Evolutionary conservation across 2,329 filamentous ascomycete genomes (phyloP).

Genomic region (Pseudodiploospora longispora): DNA sequence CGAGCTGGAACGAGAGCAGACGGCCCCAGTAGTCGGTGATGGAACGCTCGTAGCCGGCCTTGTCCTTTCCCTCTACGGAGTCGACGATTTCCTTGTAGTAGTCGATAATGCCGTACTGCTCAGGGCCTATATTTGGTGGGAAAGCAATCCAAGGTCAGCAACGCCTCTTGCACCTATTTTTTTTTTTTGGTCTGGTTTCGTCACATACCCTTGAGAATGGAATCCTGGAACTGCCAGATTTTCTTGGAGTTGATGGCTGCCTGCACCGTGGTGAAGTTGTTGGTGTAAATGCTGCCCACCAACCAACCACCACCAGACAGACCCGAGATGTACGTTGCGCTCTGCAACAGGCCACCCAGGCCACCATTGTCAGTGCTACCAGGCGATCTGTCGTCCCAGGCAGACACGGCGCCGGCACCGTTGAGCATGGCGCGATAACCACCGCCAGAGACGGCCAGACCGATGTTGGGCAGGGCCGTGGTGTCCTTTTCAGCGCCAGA

Average conservation of each 20-base stretch:
- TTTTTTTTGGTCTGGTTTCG: neutral
- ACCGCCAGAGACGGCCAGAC: conserved; percentile 71
- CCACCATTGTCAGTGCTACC: conserved; percentile 45
- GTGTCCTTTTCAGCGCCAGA: conserved; percentile 20
- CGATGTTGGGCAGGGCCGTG: conserved; percentile 49
- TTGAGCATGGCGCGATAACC: conserved; percentile 83
- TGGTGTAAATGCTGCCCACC: conserved; percentile 71
- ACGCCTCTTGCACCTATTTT: too few species aligned
- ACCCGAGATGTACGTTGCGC: conserved; percentile 71
- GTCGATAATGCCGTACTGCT: conserved; percentile 27
- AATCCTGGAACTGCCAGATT: conserved; percentile 34
- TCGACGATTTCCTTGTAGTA: conserved; percentile 31
- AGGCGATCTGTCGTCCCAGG: conserved; percentile 66
- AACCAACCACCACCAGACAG: conserved; percentile 81
- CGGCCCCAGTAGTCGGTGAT: conserved; percentile 89
- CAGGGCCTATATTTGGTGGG: conserved; percentile 19
- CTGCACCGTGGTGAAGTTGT: conserved; percentile 67
- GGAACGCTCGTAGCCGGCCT: conserved; percentile 44
- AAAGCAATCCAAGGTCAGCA: neutral
- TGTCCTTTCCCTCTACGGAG: conserved; percentile 28
- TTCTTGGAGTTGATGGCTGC: conserved; percentile 24
- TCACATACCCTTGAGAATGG: conserved; percentile 28
- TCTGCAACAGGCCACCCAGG: conserved; percentile 73
- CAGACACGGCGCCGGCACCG: conserved; percentile 70
- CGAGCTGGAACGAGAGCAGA: conserved; percentile 76